Evolutionary conservation across 2,329 filamentous ascomycete genomes (phyloP).

Genomic region (Metarhizium humberi): DNA sequence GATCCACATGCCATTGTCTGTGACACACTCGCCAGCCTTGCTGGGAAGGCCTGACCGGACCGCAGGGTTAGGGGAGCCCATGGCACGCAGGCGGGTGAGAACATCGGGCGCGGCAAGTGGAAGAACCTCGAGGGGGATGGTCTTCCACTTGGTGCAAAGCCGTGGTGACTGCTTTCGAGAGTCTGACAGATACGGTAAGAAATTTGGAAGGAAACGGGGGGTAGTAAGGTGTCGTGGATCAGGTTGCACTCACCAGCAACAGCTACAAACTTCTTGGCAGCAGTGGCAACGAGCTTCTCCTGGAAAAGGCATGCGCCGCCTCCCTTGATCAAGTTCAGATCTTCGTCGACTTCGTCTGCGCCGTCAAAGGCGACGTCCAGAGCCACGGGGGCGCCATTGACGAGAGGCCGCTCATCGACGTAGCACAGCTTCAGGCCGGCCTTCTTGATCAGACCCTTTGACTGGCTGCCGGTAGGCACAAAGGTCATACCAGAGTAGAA

Average conservation of each 20-base stretch:
- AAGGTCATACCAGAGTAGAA: constrained; percentile 64
- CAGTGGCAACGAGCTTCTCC: constrained; percentile 87
- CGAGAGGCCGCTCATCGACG: constrained; percentile 61
- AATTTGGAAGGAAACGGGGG: no score
- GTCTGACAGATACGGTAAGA: constrained; percentile 39
- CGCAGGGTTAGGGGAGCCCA: constrained; percentile 64
- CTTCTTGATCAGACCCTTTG: constrained; percentile 71
- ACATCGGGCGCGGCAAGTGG: constrained; percentile 75
- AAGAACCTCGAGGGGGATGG: constrained; percentile 87
- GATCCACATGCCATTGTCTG: constrained; percentile 59
- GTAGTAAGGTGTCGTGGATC: not conserved
- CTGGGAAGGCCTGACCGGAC: constrained; percentile 64
- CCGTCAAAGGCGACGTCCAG: constrained; percentile 94
- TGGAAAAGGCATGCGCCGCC: constrained; percentile 96
- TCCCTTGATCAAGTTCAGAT: constrained; percentile 95
- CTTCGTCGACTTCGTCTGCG: constrained; percentile 90
- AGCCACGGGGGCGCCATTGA: constrained; percentile 29
- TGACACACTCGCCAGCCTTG: constrained; percentile 70
- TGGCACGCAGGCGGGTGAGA: constrained; percentile 56
- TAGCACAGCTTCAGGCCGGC: constrained; percentile 19
- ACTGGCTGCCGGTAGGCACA: constrained; percentile 87
- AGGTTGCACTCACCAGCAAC: constrained; percentile 55
- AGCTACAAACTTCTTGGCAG: constrained; percentile 77
- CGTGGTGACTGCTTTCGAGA: constrained; percentile 79
- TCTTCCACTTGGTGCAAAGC: constrained; percentile 68